A percentile compares a stretch with the other conserved stretches of the same genome.
phyloP scores from a whole-genome alignment of 148 eudicot species.

The Suaeda aralocaspica region DNA sequence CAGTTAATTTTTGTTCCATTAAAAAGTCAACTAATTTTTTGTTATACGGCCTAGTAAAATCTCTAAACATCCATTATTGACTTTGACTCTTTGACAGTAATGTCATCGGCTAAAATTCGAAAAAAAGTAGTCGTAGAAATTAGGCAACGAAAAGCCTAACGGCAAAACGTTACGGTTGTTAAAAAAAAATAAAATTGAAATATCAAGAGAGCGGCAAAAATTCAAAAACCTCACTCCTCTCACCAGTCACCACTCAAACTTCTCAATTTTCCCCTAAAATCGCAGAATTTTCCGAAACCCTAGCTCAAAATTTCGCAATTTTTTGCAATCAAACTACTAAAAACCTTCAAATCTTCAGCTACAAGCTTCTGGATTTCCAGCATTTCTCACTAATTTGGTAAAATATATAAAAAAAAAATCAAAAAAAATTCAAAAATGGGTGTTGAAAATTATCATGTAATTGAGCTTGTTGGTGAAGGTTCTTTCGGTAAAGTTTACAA shows the following conservation, averaged over 20 bases:
- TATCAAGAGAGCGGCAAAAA: neutral
- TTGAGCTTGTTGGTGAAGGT: conserved; percentile 96
- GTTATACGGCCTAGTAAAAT: no score
- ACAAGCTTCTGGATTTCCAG: neutral
- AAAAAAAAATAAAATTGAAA: neutral
- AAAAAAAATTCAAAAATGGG: conserved; percentile 41
- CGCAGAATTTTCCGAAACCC: neutral
- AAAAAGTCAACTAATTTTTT: no score
- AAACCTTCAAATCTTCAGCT: neutral
- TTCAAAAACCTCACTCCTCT: neutral
- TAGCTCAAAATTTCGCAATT: neutral
- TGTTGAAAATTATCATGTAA: conserved; percentile 86
- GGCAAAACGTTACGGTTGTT: neutral
- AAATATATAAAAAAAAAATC: neutral
- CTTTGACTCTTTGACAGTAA: no score
- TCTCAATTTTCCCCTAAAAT: neutral
- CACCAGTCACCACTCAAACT: neutral
- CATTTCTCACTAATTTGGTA: neutral
- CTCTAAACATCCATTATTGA: no score
- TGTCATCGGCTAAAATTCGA: no score
- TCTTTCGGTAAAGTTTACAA: conserved; percentile 97
- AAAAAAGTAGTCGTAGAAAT: no score
- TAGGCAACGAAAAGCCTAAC: no score
- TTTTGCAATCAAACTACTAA: neutral
- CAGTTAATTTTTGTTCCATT: no score